A percentile compares a stretch with the other conserved stretches of the same genome.
Evolutionary conservation across 2,329 filamentous ascomycete species (phyloP).

Genomic region (Allantophomopsis lycopodina): DNA sequence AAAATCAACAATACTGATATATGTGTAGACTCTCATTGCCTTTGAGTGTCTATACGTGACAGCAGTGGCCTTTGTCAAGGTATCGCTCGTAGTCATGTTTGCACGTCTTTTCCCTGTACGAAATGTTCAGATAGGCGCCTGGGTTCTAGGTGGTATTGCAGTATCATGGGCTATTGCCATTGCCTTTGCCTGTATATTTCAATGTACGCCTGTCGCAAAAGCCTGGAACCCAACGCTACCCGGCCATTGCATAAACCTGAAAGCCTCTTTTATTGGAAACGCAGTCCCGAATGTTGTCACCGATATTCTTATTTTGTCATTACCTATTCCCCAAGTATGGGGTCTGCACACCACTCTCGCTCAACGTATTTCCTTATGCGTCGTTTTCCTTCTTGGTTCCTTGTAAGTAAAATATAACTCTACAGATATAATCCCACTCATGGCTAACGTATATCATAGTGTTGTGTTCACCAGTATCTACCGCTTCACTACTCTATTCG

Average conservation of each 20-base stretch:
- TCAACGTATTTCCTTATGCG: slow-evolving; percentile 10
- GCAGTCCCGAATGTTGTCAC: slow-evolving; percentile 26
- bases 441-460: slow-evolving; percentile 1
- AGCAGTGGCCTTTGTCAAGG: slow-evolving; percentile 15
- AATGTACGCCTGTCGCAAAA: slow-evolving; percentile 24
- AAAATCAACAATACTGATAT: not conserved
- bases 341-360: slow-evolving; percentile 13
- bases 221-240: slow-evolving; percentile 20
- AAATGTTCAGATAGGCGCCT: slow-evolving; percentile 7
- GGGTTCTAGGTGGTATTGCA: slow-evolving; percentile 13
- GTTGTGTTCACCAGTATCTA: slow-evolving; percentile 3
- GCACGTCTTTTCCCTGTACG: slow-evolving; percentile 16
- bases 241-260: slow-evolving; percentile 25
- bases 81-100: slow-evolving; percentile 21
- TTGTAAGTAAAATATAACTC: slow-evolving; percentile 15
- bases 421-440: too few species aligned
- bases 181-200: slow-evolving; percentile 21
- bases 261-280: slow-evolving; percentile 27
- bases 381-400: slow-evolving; percentile 19
- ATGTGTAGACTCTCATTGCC: slow-evolving; percentile 7
- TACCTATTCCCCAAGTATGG: slow-evolving; percentile 19
- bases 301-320: slow-evolving; percentile 21
- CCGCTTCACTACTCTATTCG: slow-evolving; percentile 2
- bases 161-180: slow-evolving; percentile 18
- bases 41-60: slow-evolving; percentile 16